Conservation (phyloP, 306 rosid genomes). For the Delonix regia region DNA sequence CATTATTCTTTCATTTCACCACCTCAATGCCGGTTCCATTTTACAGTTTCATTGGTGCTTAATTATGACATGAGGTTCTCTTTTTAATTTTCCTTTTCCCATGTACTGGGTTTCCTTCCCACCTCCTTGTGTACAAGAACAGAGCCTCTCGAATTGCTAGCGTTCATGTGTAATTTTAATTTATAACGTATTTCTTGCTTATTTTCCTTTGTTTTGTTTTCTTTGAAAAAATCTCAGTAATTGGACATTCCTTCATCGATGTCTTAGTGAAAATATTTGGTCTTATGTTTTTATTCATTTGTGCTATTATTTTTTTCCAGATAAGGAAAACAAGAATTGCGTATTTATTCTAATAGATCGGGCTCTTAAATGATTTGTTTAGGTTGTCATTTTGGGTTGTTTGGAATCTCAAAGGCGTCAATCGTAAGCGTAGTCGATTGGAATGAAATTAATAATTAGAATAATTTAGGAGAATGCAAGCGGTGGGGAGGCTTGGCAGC, state of each 20-base stretch:
- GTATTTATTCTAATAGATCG: not conserved
- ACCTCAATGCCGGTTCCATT: not conserved
- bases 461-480: constrained; percentile 63
- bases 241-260: not conserved
- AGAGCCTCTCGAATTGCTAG: not conserved
- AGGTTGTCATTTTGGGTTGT: not conserved
- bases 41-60: not conserved
- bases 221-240: not conserved
- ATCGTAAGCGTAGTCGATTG: constrained; percentile 1
- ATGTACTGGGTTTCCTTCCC: no score
- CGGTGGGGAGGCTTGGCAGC: constrained; percentile 80
- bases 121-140: not conserved
- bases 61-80: not conserved
- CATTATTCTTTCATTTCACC: not conserved
- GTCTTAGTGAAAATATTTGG: not conserved
- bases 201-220: no score
- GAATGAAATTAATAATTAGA: constrained; percentile 28
- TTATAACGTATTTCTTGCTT: not conserved
- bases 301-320: not conserved
- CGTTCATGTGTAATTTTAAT: not conserved
- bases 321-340: not conserved
- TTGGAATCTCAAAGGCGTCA: not conserved
- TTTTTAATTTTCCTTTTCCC: no score
- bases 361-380: not conserved
- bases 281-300: no score